Conservation (phyloP, 1,284 basidiomycete species). For the Kwoniella shivajii region DNA sequence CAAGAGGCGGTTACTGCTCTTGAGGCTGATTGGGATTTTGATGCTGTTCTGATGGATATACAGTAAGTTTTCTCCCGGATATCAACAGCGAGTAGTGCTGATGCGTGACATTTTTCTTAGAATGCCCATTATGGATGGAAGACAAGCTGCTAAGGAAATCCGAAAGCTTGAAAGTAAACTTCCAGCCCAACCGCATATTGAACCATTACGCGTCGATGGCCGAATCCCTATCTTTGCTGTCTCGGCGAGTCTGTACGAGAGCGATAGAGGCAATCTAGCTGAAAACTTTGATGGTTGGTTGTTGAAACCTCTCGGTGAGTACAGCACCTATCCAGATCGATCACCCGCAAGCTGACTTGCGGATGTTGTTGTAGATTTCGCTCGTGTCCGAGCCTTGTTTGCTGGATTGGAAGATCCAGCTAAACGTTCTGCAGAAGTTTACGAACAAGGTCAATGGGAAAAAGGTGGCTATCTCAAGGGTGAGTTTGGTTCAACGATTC, state of each 20-base stretch:
- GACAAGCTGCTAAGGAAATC: conserved; percentile 70
- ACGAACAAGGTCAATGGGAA: conserved; percentile 69
- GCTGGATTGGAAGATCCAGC: conserved; percentile 62
- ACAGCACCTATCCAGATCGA: neutral
- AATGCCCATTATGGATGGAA: conserved; percentile 82
- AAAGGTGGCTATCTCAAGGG: conserved; percentile 65
- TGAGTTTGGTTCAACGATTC: no score
- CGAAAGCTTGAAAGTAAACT: conserved; percentile 61
- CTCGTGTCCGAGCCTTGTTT: conserved; percentile 65
- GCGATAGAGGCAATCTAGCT: conserved; percentile 64
- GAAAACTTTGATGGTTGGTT: conserved; percentile 81
- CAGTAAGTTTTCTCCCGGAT: conserved; percentile 60
- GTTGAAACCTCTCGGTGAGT: conserved; percentile 71
- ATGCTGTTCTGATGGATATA: conserved; percentile 81
- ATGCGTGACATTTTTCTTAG: conserved; percentile 49
- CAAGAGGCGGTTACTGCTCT: conserved; percentile 72
- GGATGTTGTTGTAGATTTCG: conserved; percentile 59
- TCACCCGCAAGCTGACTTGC: neutral
- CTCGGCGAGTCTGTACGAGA: conserved; percentile 71
- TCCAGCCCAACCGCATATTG: conserved; percentile 5
- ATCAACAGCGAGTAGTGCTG: neutral
- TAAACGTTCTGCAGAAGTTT: conserved; percentile 63
- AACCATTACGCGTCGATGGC: conserved; percentile 60
- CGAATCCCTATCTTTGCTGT: conserved; percentile 82
- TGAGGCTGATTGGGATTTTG: conserved; percentile 62